Percentiles rank a stretch among this genome's conserved stretches.
phyloP scores from a whole-genome alignment of 169 alveolate genomes.

The Babesia sp. region DNA sequence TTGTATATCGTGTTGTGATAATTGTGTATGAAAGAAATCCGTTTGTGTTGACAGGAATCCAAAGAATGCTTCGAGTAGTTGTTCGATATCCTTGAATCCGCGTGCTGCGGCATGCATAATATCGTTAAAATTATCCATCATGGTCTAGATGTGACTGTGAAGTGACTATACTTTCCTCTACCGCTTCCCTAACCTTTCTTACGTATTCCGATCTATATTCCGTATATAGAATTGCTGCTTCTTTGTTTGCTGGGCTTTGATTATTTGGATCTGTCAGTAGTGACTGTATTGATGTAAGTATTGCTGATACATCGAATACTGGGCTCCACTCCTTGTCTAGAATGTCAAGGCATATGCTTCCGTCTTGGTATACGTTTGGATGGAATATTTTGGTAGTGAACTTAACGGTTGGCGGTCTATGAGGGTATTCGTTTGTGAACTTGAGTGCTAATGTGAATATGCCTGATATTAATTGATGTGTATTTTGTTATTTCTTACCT shows the following conservation, averaged over 20 bases:
- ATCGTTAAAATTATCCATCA: slow-evolving; percentile 48
- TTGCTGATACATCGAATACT: slow-evolving; percentile 94
- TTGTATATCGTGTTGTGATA: slow-evolving; percentile 9
- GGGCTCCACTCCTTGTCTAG: slow-evolving; percentile 97
- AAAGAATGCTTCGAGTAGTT: slow-evolving; percentile 55
- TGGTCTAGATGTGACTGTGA: slow-evolving; percentile 40
- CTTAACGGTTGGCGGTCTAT: slow-evolving; percentile 88
- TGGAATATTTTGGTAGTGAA: slow-evolving; percentile 86
- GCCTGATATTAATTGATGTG: slow-evolving; percentile 20
- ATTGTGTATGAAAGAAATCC: slow-evolving; percentile 62
- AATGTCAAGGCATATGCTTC: slow-evolving; percentile 92
- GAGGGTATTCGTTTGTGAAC: slow-evolving; percentile 89
- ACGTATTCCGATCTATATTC: slow-evolving; percentile 90
- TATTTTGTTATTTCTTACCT: slow-evolving; percentile 71
- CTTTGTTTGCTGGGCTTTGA: slow-evolving; percentile 95
- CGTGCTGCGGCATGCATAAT: slow-evolving; percentile 58
- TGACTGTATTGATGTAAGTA: slow-evolving; percentile 94
- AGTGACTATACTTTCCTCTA: slow-evolving; percentile 75
- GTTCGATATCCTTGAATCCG: slow-evolving; percentile 48
- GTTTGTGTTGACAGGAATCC: slow-evolving; percentile 64
- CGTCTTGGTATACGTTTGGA: slow-evolving; percentile 93
- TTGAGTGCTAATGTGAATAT: slow-evolving; percentile 86
- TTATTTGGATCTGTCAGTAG: slow-evolving; percentile 96
- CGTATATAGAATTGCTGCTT: slow-evolving; percentile 93
- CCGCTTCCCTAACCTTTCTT: slow-evolving; percentile 88